Conservation (phyloP, 2,329 filamentous ascomycete genomes). For the Sporothrix euskadiensis region DNA sequence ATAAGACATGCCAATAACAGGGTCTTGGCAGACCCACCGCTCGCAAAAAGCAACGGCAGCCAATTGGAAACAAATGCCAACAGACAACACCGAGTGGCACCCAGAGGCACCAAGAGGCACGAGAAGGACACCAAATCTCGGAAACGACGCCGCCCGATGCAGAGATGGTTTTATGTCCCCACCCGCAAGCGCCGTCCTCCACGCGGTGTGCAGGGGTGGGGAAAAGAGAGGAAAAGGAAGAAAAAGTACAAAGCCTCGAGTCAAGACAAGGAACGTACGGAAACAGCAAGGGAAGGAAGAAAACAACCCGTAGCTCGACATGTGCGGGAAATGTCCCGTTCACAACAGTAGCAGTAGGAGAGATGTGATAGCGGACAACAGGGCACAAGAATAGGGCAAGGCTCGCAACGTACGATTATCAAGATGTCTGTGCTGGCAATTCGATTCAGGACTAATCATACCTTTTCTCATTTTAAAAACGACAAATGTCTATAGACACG, state of each 20-base stretch:
- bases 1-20: not conserved
- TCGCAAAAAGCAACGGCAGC: not conserved
- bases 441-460: not conserved
- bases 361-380: no score
- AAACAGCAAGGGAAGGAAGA: not conserved
- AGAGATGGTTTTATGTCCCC: not conserved
- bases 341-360: not conserved
- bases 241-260: not conserved
- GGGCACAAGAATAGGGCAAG: not conserved
- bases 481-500: not conserved
- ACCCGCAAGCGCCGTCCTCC: not conserved
- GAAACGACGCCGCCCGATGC: not conserved
- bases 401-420: constrained; percentile 10
- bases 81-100: no score
- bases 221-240: no score
- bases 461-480: not conserved
- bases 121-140: not conserved
- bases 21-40: not conserved
- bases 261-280: not conserved
- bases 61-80: not conserved
- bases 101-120: no score
- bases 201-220: constrained; percentile 1
- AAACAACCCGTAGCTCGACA: not conserved
- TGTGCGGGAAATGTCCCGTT: not conserved
- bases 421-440: not conserved